Evolutionary conservation across 2,329 filamentous ascomycete genomes (phyloP).

Genomic region (Lachnellula hyalina): DNA sequence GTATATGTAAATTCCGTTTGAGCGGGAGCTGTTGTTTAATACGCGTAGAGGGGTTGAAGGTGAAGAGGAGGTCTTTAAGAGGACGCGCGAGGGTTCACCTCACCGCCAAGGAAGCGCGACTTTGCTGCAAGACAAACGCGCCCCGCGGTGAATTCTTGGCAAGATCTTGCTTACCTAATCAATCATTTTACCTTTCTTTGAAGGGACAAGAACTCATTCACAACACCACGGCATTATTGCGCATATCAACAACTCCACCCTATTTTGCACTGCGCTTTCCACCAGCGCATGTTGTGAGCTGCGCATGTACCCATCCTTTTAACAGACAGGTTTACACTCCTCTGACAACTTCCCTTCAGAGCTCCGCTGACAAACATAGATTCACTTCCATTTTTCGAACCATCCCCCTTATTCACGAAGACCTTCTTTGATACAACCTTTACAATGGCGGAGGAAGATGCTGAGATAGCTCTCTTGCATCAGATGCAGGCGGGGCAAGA

Average conservation of each 20-base stretch:
- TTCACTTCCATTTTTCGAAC: not conserved
- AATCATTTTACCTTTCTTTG: not conserved
- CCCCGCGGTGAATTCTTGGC: too few species aligned
- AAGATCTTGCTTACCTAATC: too few species aligned
- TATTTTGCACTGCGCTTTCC: not conserved
- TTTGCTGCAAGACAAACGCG: not conserved
- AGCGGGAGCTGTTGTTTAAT: not conserved
- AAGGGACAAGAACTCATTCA: not conserved
- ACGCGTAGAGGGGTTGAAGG: not conserved
- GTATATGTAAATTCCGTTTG: not conserved
- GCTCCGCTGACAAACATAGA: not conserved
- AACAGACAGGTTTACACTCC: not conserved
- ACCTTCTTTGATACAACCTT: not conserved
- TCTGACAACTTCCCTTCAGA: not conserved
- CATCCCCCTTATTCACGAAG: not conserved
- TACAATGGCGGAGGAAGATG: slow-evolving; percentile 33
- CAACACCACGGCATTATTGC: not conserved
- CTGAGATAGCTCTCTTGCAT: slow-evolving; percentile 34
- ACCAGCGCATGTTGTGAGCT: not conserved
- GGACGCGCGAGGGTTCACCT: not conserved
- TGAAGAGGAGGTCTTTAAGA: not conserved
- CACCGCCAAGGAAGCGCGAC: not conserved
- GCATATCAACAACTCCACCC: not conserved
- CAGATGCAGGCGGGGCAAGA: slow-evolving; percentile 33
- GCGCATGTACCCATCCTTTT: not conserved